Evolutionary conservation across 2,329 filamentous ascomycete species (phyloP), one percentile per base, ranked within the genome.

Genomic region (Fusarium siculi): DNA sequence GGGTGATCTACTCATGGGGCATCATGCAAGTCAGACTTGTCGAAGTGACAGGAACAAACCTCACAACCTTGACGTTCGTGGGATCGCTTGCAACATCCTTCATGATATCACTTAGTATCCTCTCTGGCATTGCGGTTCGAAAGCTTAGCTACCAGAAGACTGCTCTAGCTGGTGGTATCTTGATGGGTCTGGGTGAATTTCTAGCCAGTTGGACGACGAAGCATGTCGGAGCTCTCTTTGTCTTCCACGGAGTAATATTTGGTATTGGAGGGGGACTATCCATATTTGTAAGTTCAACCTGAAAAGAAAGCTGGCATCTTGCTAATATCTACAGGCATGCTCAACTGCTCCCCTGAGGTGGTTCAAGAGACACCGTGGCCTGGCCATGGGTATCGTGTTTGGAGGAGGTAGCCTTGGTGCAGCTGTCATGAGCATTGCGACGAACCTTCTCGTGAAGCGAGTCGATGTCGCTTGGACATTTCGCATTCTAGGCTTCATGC

Each of bases 1-100:
- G 79, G 0, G 74, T 80, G 15, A 60, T 80, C n/a, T 80, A 80
- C 52, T 80, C 79, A 0, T 80, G 77, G 75, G 79, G 79, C 30
- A 79, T 80, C 15, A 76, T 80, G 66, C 79, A 80, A 55, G 72
- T 80, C 25, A 57, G 72, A 21, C 75, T 80, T 2, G 73, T 78
- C 11, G 74, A 78, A 23, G 75, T 76, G 1, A 77, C 75, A 0
- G 67, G 67, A 9, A 68, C 79, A 0, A 74, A 61, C 5, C 37
- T 80, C 14, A 79, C 78, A 7, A 80, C 77, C 0, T 44, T 80
- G 44, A 78, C 77, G 0, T 79, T 80, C 34, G 76, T 80, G 10
- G 79, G 79, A 12, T 80, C 79, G 1, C 49, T 79, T 5, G 78
- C 71, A n/a, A 75, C 74, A 7, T 76, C 74, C 0, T 76, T 72